Conservation (phyloP, 2,329 filamentous ascomycete genomes). For the Fusarium fujikuroi region DNA sequence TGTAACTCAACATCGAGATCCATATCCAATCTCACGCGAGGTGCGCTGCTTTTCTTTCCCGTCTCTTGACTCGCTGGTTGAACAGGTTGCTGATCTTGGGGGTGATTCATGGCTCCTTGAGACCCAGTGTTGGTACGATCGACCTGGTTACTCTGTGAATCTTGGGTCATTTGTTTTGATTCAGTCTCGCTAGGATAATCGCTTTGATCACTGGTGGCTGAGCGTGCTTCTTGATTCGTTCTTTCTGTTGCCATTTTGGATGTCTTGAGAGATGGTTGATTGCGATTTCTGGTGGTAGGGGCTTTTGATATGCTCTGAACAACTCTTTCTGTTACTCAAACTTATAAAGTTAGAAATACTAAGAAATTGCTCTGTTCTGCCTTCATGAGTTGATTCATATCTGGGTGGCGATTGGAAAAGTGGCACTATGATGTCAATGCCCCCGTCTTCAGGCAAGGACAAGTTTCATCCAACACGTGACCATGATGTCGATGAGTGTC, state of each 20-base stretch:
- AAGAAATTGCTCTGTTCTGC: neutral
- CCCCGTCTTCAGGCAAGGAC: neutral
- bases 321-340: fast-evolving
- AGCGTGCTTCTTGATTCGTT: neutral
- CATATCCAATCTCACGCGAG: slow-evolving; percentile 24
- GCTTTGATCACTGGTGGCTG: neutral
- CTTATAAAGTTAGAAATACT: neutral
- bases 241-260: neutral
- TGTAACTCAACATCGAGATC: slow-evolving; percentile 24
- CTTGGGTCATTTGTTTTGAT: neutral
- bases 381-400: neutral
- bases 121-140: neutral
- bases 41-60: slow-evolving; percentile 16
- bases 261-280: fast-evolving
- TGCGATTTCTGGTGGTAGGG: fast-evolving
- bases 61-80: neutral
- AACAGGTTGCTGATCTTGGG: neutral
- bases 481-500: neutral
- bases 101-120: neutral
- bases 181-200: neutral
- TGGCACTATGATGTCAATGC: slow-evolving; percentile 1
- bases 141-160: neutral
- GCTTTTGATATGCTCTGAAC: neutral
- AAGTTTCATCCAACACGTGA: neutral
- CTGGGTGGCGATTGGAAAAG: neutral